Evolutionary conservation across 176 grass and related monocot genomes (phyloP).

Genomic region (Aegilops umbellulata): DNA sequence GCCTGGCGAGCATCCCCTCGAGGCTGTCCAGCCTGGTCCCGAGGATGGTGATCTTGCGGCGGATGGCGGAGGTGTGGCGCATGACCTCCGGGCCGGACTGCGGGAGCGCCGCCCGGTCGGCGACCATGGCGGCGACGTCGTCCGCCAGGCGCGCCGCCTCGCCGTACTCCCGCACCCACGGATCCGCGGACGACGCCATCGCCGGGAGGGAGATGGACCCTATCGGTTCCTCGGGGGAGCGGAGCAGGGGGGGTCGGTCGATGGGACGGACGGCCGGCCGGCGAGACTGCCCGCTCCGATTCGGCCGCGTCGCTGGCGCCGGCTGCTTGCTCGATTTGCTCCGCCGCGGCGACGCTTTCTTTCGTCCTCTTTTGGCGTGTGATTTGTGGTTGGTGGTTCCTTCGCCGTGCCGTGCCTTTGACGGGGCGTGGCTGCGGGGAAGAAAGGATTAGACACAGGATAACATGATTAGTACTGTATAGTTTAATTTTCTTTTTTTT

Average conservation of each 20-base stretch:
- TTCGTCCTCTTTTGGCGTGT: neutral
- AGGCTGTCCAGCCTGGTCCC: conserved; percentile 55
- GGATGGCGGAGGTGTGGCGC: conserved; percentile 43
- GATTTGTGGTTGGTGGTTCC: neutral
- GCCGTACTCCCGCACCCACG: conserved; percentile 52
- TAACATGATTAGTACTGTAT: no score
- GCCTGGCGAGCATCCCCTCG: conserved; percentile 43
- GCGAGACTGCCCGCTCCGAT: no score
- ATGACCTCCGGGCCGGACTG: conserved; percentile 52
- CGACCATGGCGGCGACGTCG: conserved; percentile 47
- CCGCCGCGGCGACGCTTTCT: neutral
- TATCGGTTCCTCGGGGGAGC: neutral
- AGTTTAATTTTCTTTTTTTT: no score
- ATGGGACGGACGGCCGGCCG: no score
- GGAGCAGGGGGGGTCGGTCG: neutral
- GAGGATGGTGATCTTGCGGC: conserved; percentile 57
- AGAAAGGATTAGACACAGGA: neutral
- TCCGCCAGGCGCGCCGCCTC: conserved; percentile 58
- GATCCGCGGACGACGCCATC: conserved; percentile 48
- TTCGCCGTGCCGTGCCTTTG: neutral
- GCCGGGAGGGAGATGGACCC: neutral
- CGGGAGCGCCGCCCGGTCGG: conserved; percentile 47
- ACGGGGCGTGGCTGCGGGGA: conserved; percentile 4
- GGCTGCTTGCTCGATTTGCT: neutral
- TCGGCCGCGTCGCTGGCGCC: neutral